These are phyloP conservation scores for Trichophaea hybrida DNA, from an alignment of 2,329 filamentous ascomycete genomes.

Conservation along the genomic window DNA sequence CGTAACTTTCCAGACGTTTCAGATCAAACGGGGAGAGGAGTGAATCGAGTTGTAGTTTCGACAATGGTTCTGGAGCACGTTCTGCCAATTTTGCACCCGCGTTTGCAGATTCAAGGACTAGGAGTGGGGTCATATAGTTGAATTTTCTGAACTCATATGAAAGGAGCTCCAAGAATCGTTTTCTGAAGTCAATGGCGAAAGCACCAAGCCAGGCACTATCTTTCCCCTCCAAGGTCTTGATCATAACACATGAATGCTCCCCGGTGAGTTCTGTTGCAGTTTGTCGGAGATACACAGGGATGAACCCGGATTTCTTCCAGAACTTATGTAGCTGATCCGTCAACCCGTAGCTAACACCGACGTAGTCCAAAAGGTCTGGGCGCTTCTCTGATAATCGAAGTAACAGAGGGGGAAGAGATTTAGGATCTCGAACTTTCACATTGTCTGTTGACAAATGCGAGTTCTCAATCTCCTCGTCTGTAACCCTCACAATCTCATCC, in stretches of 20 bases:
- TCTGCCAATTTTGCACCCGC: slow-evolving; percentile 50
- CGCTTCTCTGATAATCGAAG: slow-evolving; percentile 71
- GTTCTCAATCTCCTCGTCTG: slow-evolving; percentile 65
- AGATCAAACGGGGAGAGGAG: slow-evolving; percentile 81
- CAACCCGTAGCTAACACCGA: slow-evolving; percentile 90
- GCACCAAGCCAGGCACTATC: slow-evolving; percentile 78
- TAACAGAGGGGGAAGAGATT: slow-evolving; percentile 85
- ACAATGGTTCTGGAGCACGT: slow-evolving; percentile 40
- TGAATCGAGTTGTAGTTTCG: slow-evolving; percentile 60
- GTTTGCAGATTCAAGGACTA: slow-evolving; percentile 74
- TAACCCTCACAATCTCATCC: slow-evolving; percentile 60
- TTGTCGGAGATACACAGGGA: slow-evolving; percentile 84
- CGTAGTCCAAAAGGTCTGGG: slow-evolving; percentile 69
- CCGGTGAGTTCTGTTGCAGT: slow-evolving; percentile 93
- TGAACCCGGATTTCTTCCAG: slow-evolving; percentile 80
- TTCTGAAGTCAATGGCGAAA: slow-evolving; percentile 85
- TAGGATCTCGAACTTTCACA: slow-evolving; percentile 78
- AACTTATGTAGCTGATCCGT: slow-evolving; percentile 82
- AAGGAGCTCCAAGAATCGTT: slow-evolving; percentile 75
- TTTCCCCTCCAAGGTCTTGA: slow-evolving; percentile 58
- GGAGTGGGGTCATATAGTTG: slow-evolving; percentile 60
- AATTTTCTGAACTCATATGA: slow-evolving; percentile 88
- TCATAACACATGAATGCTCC: slow-evolving; percentile 96
- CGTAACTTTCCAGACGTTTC: slow-evolving; percentile 87
- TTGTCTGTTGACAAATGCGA: slow-evolving; percentile 70